A percentile compares a stretch with the other conserved stretches of the same genome.
Evolutionary conservation across 345 rosid genomes (phyloP).

Genomic region (Citrus reticulata): DNA sequence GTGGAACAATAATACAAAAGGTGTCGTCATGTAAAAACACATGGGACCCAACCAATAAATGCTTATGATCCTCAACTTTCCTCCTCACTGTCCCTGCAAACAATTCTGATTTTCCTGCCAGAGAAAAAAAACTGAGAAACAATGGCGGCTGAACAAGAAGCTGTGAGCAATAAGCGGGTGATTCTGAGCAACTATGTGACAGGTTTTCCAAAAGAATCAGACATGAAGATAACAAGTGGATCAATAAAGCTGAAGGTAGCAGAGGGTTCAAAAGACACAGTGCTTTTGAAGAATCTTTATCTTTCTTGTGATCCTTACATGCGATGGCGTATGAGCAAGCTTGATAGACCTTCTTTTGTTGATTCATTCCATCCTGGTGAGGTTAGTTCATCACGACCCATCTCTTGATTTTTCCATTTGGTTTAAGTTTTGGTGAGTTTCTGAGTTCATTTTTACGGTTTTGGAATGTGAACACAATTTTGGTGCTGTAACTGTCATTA

Average conservation of each 20-base stretch:
- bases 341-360: constrained; percentile 6
- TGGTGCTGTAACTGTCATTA: not conserved
- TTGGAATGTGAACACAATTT: not conserved
- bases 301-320: constrained; percentile 56
- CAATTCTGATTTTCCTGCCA: too few species aligned
- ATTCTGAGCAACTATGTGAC: too few species aligned
- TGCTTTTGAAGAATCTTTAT: constrained; percentile 43
- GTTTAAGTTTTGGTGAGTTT: not conserved
- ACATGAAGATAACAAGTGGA: too few species aligned
- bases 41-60: too few species aligned
- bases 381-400: constrained; percentile 10
- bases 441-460: not conserved
- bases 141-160: constrained; percentile 14
- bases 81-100: too few species aligned
- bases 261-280: constrained; percentile 18
- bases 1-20: too few species aligned
- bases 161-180: constrained; percentile 31
- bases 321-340: constrained; percentile 35
- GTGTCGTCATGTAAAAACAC: too few species aligned
- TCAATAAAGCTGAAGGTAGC: constrained; percentile 18
- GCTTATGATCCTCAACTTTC: too few species aligned
- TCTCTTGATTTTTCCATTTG: not conserved
- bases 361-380: constrained; percentile 21
- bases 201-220: too few species aligned
- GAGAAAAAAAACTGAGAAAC: not conserved